Base-by-base conservation (phyloP, 768 basidiomycete species). In the Russula dissimulans region DNA sequence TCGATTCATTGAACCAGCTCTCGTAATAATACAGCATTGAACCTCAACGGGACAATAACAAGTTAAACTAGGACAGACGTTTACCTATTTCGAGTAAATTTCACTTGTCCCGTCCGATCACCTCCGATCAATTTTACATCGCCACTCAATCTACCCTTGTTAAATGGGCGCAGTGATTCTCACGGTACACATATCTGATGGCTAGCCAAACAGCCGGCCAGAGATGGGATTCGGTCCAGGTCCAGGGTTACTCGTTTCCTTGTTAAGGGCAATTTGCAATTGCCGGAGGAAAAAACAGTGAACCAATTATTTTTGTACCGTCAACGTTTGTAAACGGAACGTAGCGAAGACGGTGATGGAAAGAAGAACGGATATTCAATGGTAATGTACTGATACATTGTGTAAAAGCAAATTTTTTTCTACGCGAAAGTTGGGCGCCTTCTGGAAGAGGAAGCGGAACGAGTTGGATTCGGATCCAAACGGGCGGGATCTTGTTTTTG, bases 391-490 rank as follows among this genome's bases (percentile, higher is more conserved):
- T 32, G 15, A 22, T 48, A 34, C 29, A 14, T 10, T 18, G 26
- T 18, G 18, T 44, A 31, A 4, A 56, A 31, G 15, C 50, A 38
- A 36, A 10, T 18, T 49, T 56, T 61, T 15, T 44, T 56, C 57
- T 57, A 61, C 45, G 60, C 56, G 34, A 61, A 61, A 4, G 50
- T n/a, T 22, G 57, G 56, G 42, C 60, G 49, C 45, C 47, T 61
- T 61, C 46, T 61, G 14, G 60, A 57, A 26, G 22, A 26, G 22
- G 22, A 17, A 38, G 57, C 22, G 60, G 53, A 17, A 32, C 55
- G 42, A 14, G 29, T 26, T 10, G 36, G 50, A 43, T 50, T 43
- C 60, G 51, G 56, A 43, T 52, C 55, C 55, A 43, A 46, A 26
- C 38, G 1, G 29, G 18, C 47, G 50, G 56, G 56, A 17, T 38